phyloP scores from a whole-genome alignment of 2,329 filamentous ascomycete genomes.

The Fusarium euwallaceae region DNA sequence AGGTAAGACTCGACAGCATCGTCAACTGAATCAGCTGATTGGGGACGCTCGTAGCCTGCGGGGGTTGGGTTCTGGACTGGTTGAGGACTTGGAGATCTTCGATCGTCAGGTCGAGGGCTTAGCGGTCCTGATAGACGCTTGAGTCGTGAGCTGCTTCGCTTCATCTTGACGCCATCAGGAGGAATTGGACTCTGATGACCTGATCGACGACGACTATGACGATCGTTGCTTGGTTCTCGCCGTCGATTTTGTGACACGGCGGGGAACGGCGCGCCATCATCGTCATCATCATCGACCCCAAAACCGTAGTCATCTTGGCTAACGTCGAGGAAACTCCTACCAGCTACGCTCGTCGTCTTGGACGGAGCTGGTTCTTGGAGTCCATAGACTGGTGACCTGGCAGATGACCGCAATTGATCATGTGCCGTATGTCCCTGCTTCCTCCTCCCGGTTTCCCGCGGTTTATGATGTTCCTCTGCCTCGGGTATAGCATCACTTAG shows the following conservation, averaged over 20 bases:
- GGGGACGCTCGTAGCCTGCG: conserved; percentile 77
- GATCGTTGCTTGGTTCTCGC: conserved; percentile 63
- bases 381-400: conserved; percentile 36
- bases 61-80: conserved; percentile 50
- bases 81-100: conserved; percentile 45
- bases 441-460: conserved; percentile 36
- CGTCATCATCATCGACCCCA: conserved; percentile 52
- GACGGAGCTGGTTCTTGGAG: conserved; percentile 41
- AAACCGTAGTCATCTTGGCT: conserved; percentile 50
- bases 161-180: conserved; percentile 59
- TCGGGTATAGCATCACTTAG: conserved; percentile 60
- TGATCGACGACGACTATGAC: conserved; percentile 59
- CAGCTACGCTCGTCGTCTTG: conserved; percentile 35
- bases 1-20: conserved; percentile 89
- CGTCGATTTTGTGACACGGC: conserved; percentile 73
- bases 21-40: conserved; percentile 88
- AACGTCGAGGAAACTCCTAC: conserved; percentile 43
- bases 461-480: conserved; percentile 50
- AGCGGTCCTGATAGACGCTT: conserved; percentile 68
- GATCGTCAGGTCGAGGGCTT: conserved; percentile 58
- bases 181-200: conserved; percentile 64
- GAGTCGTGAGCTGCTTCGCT: conserved; percentile 69
- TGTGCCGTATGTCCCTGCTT: conserved; percentile 32
- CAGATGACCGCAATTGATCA: conserved; percentile 27
- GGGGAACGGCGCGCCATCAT: conserved; percentile 79